A percentile compares a stretch with the other conserved stretches of the same genome.
Evolutionary conservation across 352 stramenopile species (phyloP).

Genomic region (Hyaloperonospora arabidopsidis): DNA sequence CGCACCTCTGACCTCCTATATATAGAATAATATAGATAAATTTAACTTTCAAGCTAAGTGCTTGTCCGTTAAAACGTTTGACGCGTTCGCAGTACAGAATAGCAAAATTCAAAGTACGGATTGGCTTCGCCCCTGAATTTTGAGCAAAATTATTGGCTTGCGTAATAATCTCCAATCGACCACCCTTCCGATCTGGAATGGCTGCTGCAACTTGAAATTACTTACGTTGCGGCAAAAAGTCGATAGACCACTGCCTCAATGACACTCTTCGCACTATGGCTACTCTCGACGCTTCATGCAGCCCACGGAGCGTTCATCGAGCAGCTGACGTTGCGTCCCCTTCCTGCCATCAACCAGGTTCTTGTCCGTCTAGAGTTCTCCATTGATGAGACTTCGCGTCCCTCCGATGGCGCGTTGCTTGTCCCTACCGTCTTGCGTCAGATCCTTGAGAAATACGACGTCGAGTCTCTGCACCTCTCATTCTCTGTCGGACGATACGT

Average conservation of each 20-base stretch:
- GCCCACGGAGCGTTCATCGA: conserved; percentile 37
- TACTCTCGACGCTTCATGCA: conserved; percentile 14
- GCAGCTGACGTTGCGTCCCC: conserved; percentile 39
- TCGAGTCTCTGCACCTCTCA: conserved; percentile 55
- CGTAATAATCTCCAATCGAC: too few species aligned
- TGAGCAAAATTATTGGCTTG: too few species aligned
- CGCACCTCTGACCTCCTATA: too few species aligned
- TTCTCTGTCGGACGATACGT: conserved; percentile 59
- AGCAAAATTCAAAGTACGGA: too few species aligned
- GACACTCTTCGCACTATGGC: conserved; percentile 10
- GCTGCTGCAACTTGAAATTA: neutral
- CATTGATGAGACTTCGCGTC: conserved; percentile 14
- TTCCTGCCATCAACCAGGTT: conserved; percentile 39
- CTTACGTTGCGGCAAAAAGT: conserved; percentile 1
- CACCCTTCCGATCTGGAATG: too few species aligned
- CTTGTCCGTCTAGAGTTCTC: conserved; percentile 54
- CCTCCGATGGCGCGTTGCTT: conserved; percentile 11
- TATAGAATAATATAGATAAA: too few species aligned
- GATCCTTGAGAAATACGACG: conserved; percentile 64
- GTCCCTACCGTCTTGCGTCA: conserved; percentile 58
- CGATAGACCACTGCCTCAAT: conserved; percentile 5
- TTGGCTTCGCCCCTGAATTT: too few species aligned
- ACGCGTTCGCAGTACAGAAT: too few species aligned
- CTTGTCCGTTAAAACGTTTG: too few species aligned
- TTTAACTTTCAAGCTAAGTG: too few species aligned